Base-by-base conservation (phyloP, 139 green algal genomes). In the Auxenochlorella pyrenoidosa region DNA sequence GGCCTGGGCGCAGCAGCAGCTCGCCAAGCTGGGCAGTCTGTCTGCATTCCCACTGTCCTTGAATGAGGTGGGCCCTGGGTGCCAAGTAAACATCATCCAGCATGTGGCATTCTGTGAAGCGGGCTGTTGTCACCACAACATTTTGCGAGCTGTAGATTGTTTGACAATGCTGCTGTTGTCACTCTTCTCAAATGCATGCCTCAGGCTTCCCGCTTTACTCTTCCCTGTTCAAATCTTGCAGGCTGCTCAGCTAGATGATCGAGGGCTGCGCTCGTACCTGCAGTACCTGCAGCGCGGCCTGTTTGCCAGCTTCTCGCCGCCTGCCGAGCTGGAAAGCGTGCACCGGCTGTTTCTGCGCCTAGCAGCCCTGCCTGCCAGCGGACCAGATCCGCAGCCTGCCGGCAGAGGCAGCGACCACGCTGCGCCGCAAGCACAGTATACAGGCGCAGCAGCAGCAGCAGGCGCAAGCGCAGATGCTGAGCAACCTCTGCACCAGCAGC, bases 251-350 rank as follows among this genome's bases (percentile, higher is more conserved):
- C 80, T 85, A 63, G 80, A 85, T 40, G 63, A 76, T 30, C 38
- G 12, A 16, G 30, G 80, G 21, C 40, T 85, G 34, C 63, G 63
- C 0, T 43, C 40, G 10, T 85, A 85, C 80, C 40, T 85, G 40
- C 60, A 76, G 43, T 85, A 85, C 63, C 80, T 85, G 21, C 80
- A 76, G 40, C 26, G 28, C 19, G 80, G 80, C 30, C 80, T 85
- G 26, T 32, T 85, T 16, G 80, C 80, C 40, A 34, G 44, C 80
- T 85, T 71, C 43, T n/a, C 80, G 38, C 80, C 80, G 4, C 80
- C 80, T 18, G 38, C 80, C 3, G 80, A 85, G 21, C 80, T 85
- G 15, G 15, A 76, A 21, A 54, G 22, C 12, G 41, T 77, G 40
- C 80, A 85, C 80, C 80, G 40, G 0, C 80, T 85, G 38, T 76